Evolutionary conservation across 139 green algal species (phyloP), one percentile per base, ranked within the genome.

Genomic region (Bryopsis sp.): DNA sequence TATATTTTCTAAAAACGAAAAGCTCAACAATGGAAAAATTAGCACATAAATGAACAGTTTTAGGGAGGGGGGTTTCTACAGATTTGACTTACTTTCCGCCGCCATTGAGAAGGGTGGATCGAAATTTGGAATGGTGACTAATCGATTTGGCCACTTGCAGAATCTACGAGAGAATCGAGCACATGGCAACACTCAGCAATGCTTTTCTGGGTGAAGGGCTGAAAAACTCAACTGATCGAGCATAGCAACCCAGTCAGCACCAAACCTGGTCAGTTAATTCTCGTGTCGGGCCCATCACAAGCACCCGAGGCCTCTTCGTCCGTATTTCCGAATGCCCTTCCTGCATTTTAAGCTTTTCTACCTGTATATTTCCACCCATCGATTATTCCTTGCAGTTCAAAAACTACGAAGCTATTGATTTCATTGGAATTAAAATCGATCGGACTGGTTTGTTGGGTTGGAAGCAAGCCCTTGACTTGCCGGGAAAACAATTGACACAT

Each of bases 221-320:
- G 4, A 39, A 4, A 70, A 4, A 58, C 46, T 31, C 28, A 38
- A 24, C 57, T 64, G 11, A 15, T 39, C 15, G 15, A 31, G 15
- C 19, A 5, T 47, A 7, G 34, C 33, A 64, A 39, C 8, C 39
- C 64, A 59, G 47, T 47, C 19, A 29, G 2, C 22, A 2, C 5
- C 76, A 32, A 35, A 85, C 73, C 79, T 97, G 92, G 22, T 96
- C 88, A 3, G 89, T 89, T 39, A 98, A 86, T 78, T 98, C 92
- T 1, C 86, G 81, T 5, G 89, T 95, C 39, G 89, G 90, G 0
- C 84, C 83, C 70, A 98, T 79, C 32, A 98, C 82, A 34, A 98
- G 39, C 3, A 84, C 84, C 0, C 89, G 74, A 0, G 92, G 92
- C 8, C 89, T 78, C 63, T 82, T 86, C 39, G 86, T 80, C 35